phyloP scores from a whole-genome alignment of 2,329 filamentous ascomycete species.

The Exophiala bonariae region DNA sequence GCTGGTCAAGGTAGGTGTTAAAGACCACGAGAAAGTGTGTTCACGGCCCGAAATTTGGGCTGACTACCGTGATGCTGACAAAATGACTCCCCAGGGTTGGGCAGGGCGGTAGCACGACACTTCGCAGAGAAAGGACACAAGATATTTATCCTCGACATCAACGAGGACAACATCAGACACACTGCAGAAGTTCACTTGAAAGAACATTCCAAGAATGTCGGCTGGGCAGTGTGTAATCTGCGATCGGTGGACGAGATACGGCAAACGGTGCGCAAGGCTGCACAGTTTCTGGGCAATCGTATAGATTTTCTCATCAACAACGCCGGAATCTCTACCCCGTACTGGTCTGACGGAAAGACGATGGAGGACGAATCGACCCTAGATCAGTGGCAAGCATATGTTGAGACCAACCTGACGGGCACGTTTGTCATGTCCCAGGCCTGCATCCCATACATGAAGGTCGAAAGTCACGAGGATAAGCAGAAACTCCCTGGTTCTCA shows the following conservation, averaged over 20 bases:
- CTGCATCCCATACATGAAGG: slow-evolving; percentile 49
- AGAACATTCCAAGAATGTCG: slow-evolving; percentile 33
- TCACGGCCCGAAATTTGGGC: too few species aligned
- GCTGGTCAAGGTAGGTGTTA: slow-evolving; percentile 20
- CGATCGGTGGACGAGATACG: slow-evolving; percentile 39
- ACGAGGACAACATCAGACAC: slow-evolving; percentile 41
- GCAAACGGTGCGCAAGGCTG: slow-evolving; percentile 36
- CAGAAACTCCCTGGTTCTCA: slow-evolving; percentile 23
- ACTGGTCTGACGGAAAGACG: slow-evolving; percentile 47
- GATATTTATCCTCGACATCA: slow-evolving; percentile 47
- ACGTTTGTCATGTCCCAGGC: slow-evolving; percentile 50
- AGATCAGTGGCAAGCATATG: slow-evolving; percentile 47
- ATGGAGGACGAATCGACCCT: slow-evolving; percentile 46
- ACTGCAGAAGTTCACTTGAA: slow-evolving; percentile 34
- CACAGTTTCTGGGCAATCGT: slow-evolving; percentile 37
- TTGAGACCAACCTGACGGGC: slow-evolving; percentile 50
- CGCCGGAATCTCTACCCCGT: slow-evolving; percentile 36
- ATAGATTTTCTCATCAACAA: slow-evolving; percentile 44
- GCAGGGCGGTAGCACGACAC: slow-evolving; percentile 45
- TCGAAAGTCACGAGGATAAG: slow-evolving; percentile 17
- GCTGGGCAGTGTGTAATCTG: slow-evolving; percentile 44
- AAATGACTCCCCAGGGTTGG: slow-evolving; percentile 37
- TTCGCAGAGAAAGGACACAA: slow-evolving; percentile 44
- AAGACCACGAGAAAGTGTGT: too few species aligned
- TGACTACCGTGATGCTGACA: too few species aligned